Percentiles rank a stretch among this genome's conserved stretches.
Evolutionary conservation across 768 basidiomycete genomes (phyloP).

Genomic region (Scleroderma citrinum): DNA sequence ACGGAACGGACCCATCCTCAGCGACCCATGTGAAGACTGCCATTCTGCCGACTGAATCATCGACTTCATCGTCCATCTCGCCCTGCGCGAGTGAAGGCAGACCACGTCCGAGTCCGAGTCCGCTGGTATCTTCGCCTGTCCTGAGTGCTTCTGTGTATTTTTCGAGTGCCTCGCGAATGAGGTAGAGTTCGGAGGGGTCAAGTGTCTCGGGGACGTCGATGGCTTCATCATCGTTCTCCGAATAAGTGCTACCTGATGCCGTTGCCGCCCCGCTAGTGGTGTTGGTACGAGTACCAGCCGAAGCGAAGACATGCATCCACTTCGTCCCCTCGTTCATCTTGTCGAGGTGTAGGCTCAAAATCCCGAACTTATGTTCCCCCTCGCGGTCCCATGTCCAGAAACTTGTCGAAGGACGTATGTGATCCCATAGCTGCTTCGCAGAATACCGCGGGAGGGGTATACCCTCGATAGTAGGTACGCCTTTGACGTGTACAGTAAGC

Average conservation of each 20-base stretch:
- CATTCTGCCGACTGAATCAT: conserved; percentile 61
- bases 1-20: conserved; percentile 40
- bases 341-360: conserved; percentile 80
- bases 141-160: conserved; percentile 72
- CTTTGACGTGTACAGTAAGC: conserved; percentile 57
- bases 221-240: conserved; percentile 29
- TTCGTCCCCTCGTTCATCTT: conserved; percentile 78
- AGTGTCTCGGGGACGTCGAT: conserved; percentile 83
- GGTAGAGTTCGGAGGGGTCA: conserved; percentile 74
- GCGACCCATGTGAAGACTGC: conserved; percentile 65
- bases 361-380: conserved; percentile 58
- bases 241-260: neutral
- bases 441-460: conserved; percentile 53
- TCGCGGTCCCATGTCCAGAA: conserved; percentile 92
- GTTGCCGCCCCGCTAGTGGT: neutral
- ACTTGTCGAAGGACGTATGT: conserved; percentile 69
- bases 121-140: conserved; percentile 53
- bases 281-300: conserved; percentile 30
- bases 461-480: conserved; percentile 22
- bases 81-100: conserved; percentile 81
- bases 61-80: conserved; percentile 90
- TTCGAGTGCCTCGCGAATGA: conserved; percentile 75
- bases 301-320: conserved; percentile 84
- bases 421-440: conserved; percentile 69
- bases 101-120: conserved; percentile 58